phyloP scores from a whole-genome alignment of 2,329 filamentous ascomycete genomes.

The Dothistroma septosporum region DNA sequence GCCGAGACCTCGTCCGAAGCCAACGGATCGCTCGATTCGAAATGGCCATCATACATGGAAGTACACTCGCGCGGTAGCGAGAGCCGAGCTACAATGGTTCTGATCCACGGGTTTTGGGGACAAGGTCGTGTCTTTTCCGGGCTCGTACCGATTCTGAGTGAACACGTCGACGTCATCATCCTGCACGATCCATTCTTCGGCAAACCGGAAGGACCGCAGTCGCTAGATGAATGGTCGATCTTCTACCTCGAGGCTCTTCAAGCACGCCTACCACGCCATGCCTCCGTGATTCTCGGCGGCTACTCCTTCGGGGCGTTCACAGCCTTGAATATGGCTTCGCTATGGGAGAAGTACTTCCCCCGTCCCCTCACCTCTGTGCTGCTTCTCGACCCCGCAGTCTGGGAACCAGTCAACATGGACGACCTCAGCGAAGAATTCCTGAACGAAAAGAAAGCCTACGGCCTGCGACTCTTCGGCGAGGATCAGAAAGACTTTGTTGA shows the following conservation, averaged over 20 bases:
- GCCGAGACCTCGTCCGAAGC: background rate
- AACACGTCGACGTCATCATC: slow-evolving; percentile 5
- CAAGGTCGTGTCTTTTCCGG: slow-evolving; percentile 3
- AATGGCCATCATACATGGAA: slow-evolving; percentile 8
- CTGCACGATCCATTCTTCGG: slow-evolving; percentile 11
- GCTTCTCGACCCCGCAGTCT: slow-evolving; percentile 5
- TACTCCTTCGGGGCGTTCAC: slow-evolving; percentile 11
- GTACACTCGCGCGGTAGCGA: background rate
- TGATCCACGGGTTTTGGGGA: slow-evolving; percentile 10
- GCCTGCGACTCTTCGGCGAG: slow-evolving; percentile 6
- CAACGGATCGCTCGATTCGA: background rate
- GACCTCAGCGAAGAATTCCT: slow-evolving; percentile 5
- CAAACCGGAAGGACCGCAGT: slow-evolving; percentile 3
- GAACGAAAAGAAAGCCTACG: slow-evolving; percentile 5
- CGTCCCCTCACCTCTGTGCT: background rate
- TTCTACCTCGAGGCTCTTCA: slow-evolving; percentile 7
- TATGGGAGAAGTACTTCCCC: slow-evolving; percentile 4
- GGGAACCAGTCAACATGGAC: slow-evolving; percentile 8
- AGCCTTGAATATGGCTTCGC: slow-evolving; percentile 8
- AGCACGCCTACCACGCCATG: background rate
- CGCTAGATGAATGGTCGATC: slow-evolving; percentile 5
- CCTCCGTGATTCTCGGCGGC: slow-evolving; percentile 5
- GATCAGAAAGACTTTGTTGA: slow-evolving; percentile 8
- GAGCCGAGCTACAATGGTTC: slow-evolving; percentile 6
- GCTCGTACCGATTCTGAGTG: background rate